Conservation (phyloP, 331 rosid genomes). For the Quercus phellos region DNA sequence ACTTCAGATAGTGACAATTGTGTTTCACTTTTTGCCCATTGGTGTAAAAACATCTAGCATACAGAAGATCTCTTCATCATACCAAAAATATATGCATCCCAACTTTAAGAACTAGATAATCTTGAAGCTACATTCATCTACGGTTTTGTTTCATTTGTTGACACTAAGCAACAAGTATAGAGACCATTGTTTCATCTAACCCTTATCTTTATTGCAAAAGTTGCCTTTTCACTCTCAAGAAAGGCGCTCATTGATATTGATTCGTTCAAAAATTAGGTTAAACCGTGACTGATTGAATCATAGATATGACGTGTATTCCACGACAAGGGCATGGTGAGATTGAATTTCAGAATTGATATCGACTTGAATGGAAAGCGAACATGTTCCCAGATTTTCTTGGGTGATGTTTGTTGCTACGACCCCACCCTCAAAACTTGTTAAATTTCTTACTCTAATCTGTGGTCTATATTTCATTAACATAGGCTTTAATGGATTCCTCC, state of each 20-base stretch:
- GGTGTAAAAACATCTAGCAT: not conserved
- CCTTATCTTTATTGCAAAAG: not conserved
- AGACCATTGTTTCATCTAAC: not conserved
- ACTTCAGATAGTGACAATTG: too few species aligned
- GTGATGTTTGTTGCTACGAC: constrained; percentile 27
- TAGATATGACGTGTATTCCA: constrained; percentile 42
- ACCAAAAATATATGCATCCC: too few species aligned
- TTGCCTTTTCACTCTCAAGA: constrained; percentile 1
- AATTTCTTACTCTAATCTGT: constrained; percentile 33
- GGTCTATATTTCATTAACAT: constrained; percentile 54
- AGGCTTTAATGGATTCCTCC: constrained; percentile 46
- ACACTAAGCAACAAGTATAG: not conserved
- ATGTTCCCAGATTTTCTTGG: constrained; percentile 33
- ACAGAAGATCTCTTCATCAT: not conserved
- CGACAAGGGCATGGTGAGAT: constrained; percentile 18
- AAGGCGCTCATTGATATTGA: not conserved
- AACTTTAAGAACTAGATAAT: not conserved
- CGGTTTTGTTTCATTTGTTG: not conserved
- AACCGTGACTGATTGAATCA: constrained; percentile 1
- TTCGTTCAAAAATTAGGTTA: constrained; percentile 30
- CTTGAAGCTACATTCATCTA: not conserved
- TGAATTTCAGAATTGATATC: constrained; percentile 16
- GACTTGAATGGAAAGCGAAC: constrained; percentile 30
- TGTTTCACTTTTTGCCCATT: not conserved
- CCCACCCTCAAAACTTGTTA: constrained; percentile 42